Conservation (phyloP, 2,329 filamentous ascomycete genomes). For the Fusarium zealandicum region DNA sequence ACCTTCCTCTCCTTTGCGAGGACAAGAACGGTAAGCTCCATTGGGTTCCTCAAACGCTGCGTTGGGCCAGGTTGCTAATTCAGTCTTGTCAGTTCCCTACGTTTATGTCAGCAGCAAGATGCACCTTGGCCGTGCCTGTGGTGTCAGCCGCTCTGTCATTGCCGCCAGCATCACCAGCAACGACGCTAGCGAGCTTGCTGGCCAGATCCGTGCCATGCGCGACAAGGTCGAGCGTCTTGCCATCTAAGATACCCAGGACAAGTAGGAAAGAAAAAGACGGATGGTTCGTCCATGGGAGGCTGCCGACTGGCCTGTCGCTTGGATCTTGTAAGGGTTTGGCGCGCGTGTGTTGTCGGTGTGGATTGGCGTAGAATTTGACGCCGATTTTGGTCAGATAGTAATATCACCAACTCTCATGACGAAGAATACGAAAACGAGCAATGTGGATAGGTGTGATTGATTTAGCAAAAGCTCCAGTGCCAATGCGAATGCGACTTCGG, state of each 20-base stretch:
- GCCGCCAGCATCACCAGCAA: slow-evolving; percentile 89
- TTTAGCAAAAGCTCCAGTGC: background rate
- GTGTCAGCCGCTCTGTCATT: slow-evolving; percentile 88
- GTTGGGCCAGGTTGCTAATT: slow-evolving; percentile 19
- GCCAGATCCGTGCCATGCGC: slow-evolving; percentile 87
- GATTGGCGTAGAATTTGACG: slow-evolving; percentile 29
- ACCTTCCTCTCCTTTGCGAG: slow-evolving; percentile 88
- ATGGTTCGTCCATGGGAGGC: slow-evolving; percentile 21
- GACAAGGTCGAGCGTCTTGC: slow-evolving; percentile 96
- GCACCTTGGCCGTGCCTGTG: slow-evolving; percentile 86
- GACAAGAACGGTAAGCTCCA: slow-evolving; percentile 65
- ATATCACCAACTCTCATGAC: slow-evolving; percentile 36
- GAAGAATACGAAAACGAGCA: slow-evolving; percentile 35
- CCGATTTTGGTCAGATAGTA: slow-evolving; percentile 25
- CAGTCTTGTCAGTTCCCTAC: slow-evolving; percentile 52
- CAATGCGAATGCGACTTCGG: slow-evolving; percentile 37
- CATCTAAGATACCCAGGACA: slow-evolving; percentile 67
- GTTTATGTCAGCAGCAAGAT: slow-evolving; percentile 81
- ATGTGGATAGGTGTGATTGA: slow-evolving; percentile 30
- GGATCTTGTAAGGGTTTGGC: slow-evolving; percentile 25
- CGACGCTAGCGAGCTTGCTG: slow-evolving; percentile 85
- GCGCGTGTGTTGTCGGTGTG: slow-evolving; percentile 10
- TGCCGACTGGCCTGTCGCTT: slow-evolving; percentile 3
- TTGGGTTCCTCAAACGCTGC: background rate
- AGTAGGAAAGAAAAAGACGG: slow-evolving; percentile 30